phyloP scores from a whole-genome alignment of 1,139 yeast genomes.

The Schwanniomyces etchellsii region DNA sequence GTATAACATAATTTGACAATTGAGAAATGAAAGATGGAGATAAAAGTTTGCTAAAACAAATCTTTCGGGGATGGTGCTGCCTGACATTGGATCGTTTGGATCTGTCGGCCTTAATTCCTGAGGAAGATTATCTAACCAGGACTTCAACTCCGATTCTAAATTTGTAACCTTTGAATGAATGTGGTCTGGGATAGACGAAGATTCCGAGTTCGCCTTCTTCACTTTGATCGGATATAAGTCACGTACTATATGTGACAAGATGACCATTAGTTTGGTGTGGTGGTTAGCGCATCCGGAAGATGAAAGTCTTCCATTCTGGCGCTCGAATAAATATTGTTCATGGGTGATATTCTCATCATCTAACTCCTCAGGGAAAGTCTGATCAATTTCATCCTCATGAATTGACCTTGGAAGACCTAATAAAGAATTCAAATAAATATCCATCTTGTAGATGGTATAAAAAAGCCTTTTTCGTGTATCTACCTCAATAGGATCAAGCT shows the following conservation, averaged over 20 bases:
- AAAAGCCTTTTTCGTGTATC: constrained; percentile 83
- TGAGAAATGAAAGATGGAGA: constrained; percentile 72
- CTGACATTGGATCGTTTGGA: constrained; percentile 27
- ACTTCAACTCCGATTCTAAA: constrained; percentile 65
- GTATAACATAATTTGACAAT: constrained; percentile 79
- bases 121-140: constrained; percentile 75
- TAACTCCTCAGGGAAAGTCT: constrained; percentile 75
- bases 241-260: constrained; percentile 38
- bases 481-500: constrained; percentile 73
- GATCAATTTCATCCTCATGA: constrained; percentile 81
- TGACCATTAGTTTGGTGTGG: constrained; percentile 65
- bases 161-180: constrained; percentile 64
- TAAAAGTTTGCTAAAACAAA: constrained; percentile 71
- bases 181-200: constrained; percentile 23
- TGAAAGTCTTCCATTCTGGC: constrained; percentile 46
- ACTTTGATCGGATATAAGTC: constrained; percentile 40
- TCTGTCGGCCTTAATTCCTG: constrained; percentile 69
- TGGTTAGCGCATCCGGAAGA: constrained; percentile 82
- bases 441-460: constrained; percentile 89
- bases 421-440: constrained; percentile 83
- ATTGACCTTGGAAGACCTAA: constrained; percentile 79
- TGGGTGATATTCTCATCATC: constrained; percentile 86
- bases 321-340: constrained; percentile 37
- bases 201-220: constrained; percentile 7
- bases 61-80: constrained; percentile 48